Evolutionary conservation across 768 basidiomycete genomes (phyloP), one percentile per base, ranked within the genome.

Genomic region (Lenzites betulinus): DNA sequence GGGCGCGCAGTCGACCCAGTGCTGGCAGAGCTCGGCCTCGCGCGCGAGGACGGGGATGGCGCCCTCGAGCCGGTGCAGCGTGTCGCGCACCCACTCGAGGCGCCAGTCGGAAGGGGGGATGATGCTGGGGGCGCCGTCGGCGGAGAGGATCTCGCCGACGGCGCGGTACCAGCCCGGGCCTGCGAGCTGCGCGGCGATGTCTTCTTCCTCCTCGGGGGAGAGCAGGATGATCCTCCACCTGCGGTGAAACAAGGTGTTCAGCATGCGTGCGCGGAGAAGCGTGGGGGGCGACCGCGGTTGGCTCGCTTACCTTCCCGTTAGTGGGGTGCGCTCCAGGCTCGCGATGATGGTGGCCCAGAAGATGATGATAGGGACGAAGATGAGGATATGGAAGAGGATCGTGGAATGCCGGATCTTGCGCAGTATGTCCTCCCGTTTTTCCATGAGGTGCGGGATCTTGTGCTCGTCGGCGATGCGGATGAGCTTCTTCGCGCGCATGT

Each of bases 151-250:
- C 39, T 90, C 85, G 38, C 83, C 81, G 20, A 98, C 89, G 38
- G 92, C 88, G 62, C 81, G 78, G 73, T 90, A 93, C 95, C 95
- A 98, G 47, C 92, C 93, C 22, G 83, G 75, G 16, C 93, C 95
- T 20, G 86, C 85, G 11, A 98, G 83, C 68, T 92, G 88, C 3
- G 78, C 74, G n/a, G 93, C 86, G 42, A 98, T 92, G 30, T 86
- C 86, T 53, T 95, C 92, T 70, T 98, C 95, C 74, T 97, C 95
- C 65, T 93, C 90, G 1, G 95, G 94, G 3, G 93, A 94, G 16
- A 97, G 81, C 9, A 95, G 78, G 61, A 97, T 95, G 66, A 94
- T 73, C 54, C 95, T 83, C 89, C 90, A 92, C 68, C 93, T 93
- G 64, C 28, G 28, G 7, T 65, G 60, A 15, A 22, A 35, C 15